Conservation (phyloP, 352 stramenopile genomes). For the Peronospora farinosa region DNA sequence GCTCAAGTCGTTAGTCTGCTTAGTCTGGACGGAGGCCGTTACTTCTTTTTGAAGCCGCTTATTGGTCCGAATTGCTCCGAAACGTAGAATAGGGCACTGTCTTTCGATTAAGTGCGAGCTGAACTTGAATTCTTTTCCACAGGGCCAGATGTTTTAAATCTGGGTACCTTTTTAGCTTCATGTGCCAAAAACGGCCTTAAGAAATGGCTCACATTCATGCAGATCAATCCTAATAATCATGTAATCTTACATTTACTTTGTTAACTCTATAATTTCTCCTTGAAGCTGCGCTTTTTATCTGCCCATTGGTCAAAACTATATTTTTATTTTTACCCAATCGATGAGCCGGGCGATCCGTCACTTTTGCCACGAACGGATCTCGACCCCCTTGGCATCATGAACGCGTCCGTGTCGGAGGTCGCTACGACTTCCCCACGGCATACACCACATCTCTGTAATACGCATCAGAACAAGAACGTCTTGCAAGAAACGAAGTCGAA, state of each 20-base stretch:
- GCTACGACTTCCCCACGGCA: not conserved
- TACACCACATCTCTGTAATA: not conserved
- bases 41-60: constrained; percentile 11
- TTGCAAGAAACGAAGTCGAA: constrained; percentile 2
- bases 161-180: too few relatives aligned
- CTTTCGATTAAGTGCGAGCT: constrained; percentile 20
- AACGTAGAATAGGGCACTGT: constrained; percentile 18
- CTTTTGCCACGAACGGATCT: not conserved
- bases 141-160: too few relatives aligned
- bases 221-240: too few relatives aligned
- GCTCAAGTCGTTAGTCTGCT: constrained; percentile 14
- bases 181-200: too few relatives aligned
- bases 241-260: too few relatives aligned
- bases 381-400: constrained; percentile 17
- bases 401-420: constrained; percentile 13
- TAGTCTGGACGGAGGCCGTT: constrained; percentile 23
- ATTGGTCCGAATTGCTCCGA: constrained; percentile 22
- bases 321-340: not conserved
- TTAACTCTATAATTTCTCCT: too few relatives aligned
- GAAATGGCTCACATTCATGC: too few relatives aligned
- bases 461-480: constrained; percentile 5
- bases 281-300: not conserved
- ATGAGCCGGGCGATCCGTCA: not conserved
- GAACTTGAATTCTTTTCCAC: constrained; percentile 4
- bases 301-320: not conserved